Evolutionary conservation across 306 rosid species (phyloP), one percentile per base, ranked within the genome.

Genomic region (Cotoneaster glaucophyllus): DNA sequence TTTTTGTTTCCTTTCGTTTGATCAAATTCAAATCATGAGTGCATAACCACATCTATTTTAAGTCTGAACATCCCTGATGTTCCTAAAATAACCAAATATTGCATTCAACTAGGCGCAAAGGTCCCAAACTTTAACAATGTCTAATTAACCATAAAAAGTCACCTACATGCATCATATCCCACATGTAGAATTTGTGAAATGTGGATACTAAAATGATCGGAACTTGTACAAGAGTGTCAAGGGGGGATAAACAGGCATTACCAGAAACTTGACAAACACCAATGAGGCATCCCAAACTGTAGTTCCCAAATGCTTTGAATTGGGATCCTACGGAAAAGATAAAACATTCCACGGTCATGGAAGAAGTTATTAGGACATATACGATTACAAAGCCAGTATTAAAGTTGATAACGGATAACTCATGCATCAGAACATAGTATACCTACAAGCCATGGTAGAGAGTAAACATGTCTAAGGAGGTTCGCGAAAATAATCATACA

Each of bases 241-340:
- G 54, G 76, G 25, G 78, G 67, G 72, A 28, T 28, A 28, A 58
- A 53, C 37, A 70, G 64, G 70, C 80, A 82, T 80, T 87, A 94
- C 97, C 84, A 94, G 90, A 87, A 86, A 94, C 83, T 92, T 94
- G 80, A 59, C 86, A 59, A 94, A 90, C 18, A 91, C 98, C 74
- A 94, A 91, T 80, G 98, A 94, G 28, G 98, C 97, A 83, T 94
- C 97, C 98, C 98, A 94, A 41, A 94, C 95, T 2, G 98, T 94
- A 62, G 98, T 94, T 78, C 96, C 98, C 67, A 90, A 79, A 87
- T 94, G 97, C 87, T 92, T 92, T 64, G 98, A 90, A 82, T 94
- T 94, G 28, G 97, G 98, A 83, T 92, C 97, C 98, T 94, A 37
- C 10, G 48, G 69, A 73, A 59, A 81, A 64, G 29, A 75, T 56